Conservation (phyloP, 371 early-diverging fungal species). For the Gilbertella persicaria region DNA sequence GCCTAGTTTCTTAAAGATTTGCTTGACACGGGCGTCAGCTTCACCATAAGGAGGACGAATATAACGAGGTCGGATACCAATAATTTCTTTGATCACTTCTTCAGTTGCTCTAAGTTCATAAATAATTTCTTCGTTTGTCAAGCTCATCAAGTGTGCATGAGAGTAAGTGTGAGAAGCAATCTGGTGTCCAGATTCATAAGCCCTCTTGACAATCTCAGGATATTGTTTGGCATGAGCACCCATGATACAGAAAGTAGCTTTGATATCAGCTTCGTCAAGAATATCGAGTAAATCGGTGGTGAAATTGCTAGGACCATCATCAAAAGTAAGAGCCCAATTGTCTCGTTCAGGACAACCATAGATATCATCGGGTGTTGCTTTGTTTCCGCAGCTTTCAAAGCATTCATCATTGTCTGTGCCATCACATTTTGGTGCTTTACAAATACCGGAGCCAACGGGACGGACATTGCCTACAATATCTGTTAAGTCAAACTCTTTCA, state of each 20-base stretch:
- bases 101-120: slow-evolving; percentile 50
- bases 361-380: slow-evolving; percentile 28
- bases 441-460: slow-evolving; percentile 38
- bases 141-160: slow-evolving; percentile 49
- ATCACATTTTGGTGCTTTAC: slow-evolving; percentile 35
- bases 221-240: slow-evolving; percentile 48
- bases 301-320: slow-evolving; percentile 64
- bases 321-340: slow-evolving; percentile 57
- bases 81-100: slow-evolving; percentile 47
- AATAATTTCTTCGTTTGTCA: slow-evolving; percentile 41
- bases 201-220: slow-evolving; percentile 39
- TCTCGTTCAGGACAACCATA: slow-evolving; percentile 38
- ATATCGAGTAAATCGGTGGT: slow-evolving; percentile 56
- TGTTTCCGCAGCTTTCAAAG: slow-evolving; percentile 43
- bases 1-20: slow-evolving; percentile 45
- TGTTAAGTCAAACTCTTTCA: slow-evolving; percentile 56
- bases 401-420: slow-evolving; percentile 40
- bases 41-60: slow-evolving; percentile 66
- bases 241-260: slow-evolving; percentile 74
- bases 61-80: slow-evolving; percentile 60
- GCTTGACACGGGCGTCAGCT: slow-evolving; percentile 51
- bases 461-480: slow-evolving; percentile 28
- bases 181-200: slow-evolving; percentile 54
- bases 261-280: slow-evolving; percentile 46
- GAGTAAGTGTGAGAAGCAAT: slow-evolving; percentile 57